Percentiles rank a stretch among this genome's conserved stretches.
Evolutionary conservation across 352 stramenopile species (phyloP).

Genomic region (Phytophthora cryptogea): DNA sequence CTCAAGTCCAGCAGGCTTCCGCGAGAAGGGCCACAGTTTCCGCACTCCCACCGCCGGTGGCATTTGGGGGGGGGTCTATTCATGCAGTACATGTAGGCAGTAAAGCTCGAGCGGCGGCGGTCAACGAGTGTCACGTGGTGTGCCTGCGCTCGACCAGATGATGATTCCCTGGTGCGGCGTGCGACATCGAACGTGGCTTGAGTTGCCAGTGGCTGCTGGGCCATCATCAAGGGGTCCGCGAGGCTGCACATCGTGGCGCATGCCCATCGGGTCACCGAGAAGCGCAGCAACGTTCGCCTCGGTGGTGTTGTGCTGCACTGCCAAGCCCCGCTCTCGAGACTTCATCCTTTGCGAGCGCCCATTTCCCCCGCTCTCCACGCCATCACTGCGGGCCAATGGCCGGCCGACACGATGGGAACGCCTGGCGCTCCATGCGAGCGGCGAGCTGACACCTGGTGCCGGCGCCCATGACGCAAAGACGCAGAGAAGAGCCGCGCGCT

Average conservation of each 20-base stretch:
- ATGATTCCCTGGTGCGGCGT: background rate
- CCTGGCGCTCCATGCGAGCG: slow-evolving; percentile 3
- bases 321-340: no score
- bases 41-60: no score
- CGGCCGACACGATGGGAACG: slow-evolving; percentile 15
- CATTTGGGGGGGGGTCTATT: no score
- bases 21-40: no score
- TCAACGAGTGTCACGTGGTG: background rate
- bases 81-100: no score
- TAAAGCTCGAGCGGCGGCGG: no score
- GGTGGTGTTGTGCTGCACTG: background rate
- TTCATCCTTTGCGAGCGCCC: background rate
- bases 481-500: slow-evolving; percentile 14
- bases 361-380: background rate
- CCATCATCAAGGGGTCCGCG: slow-evolving; percentile 1
- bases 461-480: background rate
- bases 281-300: background rate
- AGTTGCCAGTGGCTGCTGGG: background rate
- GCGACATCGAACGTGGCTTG: background rate
- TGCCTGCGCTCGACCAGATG: no score
- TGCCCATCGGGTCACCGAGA: slow-evolving; percentile 18
- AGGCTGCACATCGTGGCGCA: slow-evolving; percentile 21
- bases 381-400: slow-evolving; percentile 9
- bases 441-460: background rate
- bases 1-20: no score